These are phyloP conservation scores for Chytriomyces sp. DNA, from an alignment of 192 early-diverging fungal genomes.

Conservation along the genomic window DNA sequence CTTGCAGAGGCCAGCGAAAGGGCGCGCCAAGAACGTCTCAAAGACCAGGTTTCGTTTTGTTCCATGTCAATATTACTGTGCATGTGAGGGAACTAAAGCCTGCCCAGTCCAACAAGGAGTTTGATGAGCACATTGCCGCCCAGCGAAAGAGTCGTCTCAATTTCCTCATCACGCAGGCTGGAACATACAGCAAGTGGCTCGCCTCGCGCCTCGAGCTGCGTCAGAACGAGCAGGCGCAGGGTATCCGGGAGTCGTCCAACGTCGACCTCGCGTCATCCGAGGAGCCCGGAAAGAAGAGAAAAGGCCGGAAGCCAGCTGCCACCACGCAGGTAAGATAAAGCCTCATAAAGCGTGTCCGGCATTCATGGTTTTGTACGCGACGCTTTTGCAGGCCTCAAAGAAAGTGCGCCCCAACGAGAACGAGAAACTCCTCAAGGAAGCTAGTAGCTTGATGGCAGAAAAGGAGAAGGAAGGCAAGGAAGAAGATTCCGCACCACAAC, in stretches of 20 bases:
- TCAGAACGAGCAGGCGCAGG: constrained; percentile 55
- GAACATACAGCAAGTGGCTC: constrained; percentile 78
- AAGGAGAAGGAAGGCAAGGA: not conserved
- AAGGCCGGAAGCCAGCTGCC: not conserved
- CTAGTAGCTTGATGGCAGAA: not conserved
- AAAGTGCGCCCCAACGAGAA: constrained; percentile 14
- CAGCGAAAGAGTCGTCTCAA: constrained; percentile 74
- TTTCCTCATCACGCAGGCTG: constrained; percentile 80
- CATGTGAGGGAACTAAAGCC: not conserved
- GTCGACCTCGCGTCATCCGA: constrained; percentile 1
- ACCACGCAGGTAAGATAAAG: constrained; percentile 1
- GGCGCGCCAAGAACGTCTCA: constrained; percentile 50
- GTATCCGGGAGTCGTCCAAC: constrained; percentile 7
- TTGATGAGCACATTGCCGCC: constrained; percentile 35
- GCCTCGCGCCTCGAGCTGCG: constrained; percentile 74
- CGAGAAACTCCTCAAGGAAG: constrained; percentile 18
- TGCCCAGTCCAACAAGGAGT: constrained; percentile 33
- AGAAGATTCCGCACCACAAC: not conserved
- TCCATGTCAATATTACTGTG: not conserved
- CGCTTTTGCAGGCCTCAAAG: constrained; percentile 27
- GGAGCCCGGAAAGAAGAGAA: constrained; percentile 6
- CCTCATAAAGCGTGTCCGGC: no score
- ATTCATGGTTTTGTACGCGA: no score
- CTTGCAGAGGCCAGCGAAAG: constrained; percentile 39
- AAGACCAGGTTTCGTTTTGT: constrained; percentile 21